Evolutionary conservation across 2,329 filamentous ascomycete species (phyloP), one percentile per base, ranked within the genome.

Genomic region (Pseudogymnoascus sp.): DNA sequence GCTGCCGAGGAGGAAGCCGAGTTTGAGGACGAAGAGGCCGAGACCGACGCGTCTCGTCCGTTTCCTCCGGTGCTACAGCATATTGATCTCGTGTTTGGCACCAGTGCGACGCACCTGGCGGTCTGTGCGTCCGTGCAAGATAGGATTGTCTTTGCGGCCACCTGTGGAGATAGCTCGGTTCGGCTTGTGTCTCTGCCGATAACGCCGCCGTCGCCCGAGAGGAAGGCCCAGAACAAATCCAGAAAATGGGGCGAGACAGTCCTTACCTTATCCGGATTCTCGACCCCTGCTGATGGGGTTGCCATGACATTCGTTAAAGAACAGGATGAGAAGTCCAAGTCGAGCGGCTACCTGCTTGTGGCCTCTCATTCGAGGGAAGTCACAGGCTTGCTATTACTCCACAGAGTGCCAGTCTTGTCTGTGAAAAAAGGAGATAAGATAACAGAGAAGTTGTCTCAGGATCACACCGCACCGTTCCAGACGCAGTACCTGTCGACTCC

Each of bases 171-270:
- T 21, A 80, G 80, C 61, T 80, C 83, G 46, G 76, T 83, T 44
- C 85, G 82, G 65, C 73, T 88, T 11, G 75, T 88, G 29, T 84
- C 83, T 1, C 69, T 88, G 3, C 85, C 85, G 0, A 76, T 88
- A 31, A 85, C 82, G 1, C 85, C 85, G 0, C 85, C 85, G 0
- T 87, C 84, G 2, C 80, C 82, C 10, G 77, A 80, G 68, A 85
- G 82, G 72, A 88, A 87, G 70, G 76, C 77, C 2, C 77, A 84
- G 10, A 76, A 23, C 21, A 82, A 86, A 64, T 75, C 87, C 23
- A 78, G 77, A 62, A 79, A 79, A n/a, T 88, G 85, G 84, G 84
- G 84, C 6, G 85, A 88, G 73, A 80, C 79, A 0, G 73, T 88
- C 23, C 77, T 81, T 1, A 71, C 80, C 10, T 77, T 88, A 6